Percentiles rank a stretch among this genome's conserved stretches.
Conservation (phyloP, 768 basidiomycete genomes). For the Boletus sp. region DNA sequence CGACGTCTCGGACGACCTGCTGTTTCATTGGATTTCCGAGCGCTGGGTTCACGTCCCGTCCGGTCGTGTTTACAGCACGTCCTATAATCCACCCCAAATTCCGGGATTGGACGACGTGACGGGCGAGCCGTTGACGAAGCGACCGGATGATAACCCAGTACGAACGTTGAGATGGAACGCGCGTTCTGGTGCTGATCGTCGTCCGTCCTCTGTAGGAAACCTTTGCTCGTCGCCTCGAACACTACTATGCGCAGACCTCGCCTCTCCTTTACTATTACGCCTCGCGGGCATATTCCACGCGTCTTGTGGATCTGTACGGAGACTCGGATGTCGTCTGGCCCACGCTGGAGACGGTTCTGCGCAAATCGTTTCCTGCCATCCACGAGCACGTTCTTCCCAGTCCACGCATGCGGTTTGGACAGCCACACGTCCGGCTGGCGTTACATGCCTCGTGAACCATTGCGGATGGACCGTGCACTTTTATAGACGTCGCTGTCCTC, state of each 20-base stretch:
- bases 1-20: constrained; percentile 79
- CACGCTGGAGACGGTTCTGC: constrained; percentile 60
- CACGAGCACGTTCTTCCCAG: constrained; percentile 42
- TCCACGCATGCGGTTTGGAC: constrained; percentile 18
- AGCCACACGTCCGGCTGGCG: constrained; percentile 16
- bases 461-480: constrained; percentile 10
- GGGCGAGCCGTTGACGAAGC: constrained; percentile 75
- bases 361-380: constrained; percentile 51
- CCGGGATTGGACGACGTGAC: constrained; percentile 81
- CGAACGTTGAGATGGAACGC: constrained; percentile 22
- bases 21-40: constrained; percentile 78
- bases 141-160: constrained; percentile 87
- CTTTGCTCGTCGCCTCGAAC: constrained; percentile 68
- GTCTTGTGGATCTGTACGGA: constrained; percentile 58
- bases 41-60: constrained; percentile 86
- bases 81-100: constrained; percentile 79
- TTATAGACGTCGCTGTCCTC: constrained; percentile 9
- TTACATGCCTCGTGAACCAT: constrained; percentile 6
- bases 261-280: constrained; percentile 76
- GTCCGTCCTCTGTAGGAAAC: constrained; percentile 51
- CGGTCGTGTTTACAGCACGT: constrained; percentile 83
- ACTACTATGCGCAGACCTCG: constrained; percentile 77
- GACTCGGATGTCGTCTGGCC: constrained; percentile 83
- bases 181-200: constrained; percentile 6
- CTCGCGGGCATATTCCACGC: constrained; percentile 41